Base-by-base conservation (phyloP, 768 basidiomycete species). In the Mycena filopes region DNA sequence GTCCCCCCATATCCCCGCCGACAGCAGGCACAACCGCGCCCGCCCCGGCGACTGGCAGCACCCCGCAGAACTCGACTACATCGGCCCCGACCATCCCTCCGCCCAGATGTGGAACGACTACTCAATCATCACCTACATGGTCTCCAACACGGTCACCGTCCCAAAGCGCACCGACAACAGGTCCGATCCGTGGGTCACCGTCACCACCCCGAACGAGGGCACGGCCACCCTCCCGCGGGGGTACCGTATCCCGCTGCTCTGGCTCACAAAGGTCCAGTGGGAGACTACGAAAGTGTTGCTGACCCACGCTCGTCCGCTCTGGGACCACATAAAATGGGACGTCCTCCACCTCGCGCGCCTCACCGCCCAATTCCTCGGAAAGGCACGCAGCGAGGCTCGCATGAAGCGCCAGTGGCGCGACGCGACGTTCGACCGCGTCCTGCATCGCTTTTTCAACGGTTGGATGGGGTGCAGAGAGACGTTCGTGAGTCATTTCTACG, bases 371-470 rank as follows among this genome's bases (percentile, higher is more conserved):
- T 69, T 69, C 28, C 55, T 69, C 21, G 45, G 20, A 10, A 65
- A 63, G 20, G 68, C 68, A 11, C 20, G 64, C 41, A 55, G 36
- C 28, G 68, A 62, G 55, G 16, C 21, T 33, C 60, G 61, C 4
- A 69, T 69, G 21, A 69, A 69, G 31, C 21, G 64, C 18, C 55
- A 66, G 60, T 69, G 68, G 68, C 55, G 68, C 16, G 58, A 69
- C 18, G 40, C 57, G 12, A 57, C 43, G 56, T 69, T 69, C 38
- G 68, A 69, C 64, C 59, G 64, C 13, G 26, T 42, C 9, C 10
- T 69, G 36, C 65, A 56, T 50, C 54, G 68, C 49, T 69, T 66
- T 38, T 69, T 69, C 60, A 69, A 69, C 21, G 68, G 68, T 50
- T 69, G 68, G 68, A 62, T 69, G 64, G 68, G 68, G 1, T 65